Base-by-base conservation (phyloP, 352 stramenopile genomes). In the Globisporangium viniferum region DNA sequence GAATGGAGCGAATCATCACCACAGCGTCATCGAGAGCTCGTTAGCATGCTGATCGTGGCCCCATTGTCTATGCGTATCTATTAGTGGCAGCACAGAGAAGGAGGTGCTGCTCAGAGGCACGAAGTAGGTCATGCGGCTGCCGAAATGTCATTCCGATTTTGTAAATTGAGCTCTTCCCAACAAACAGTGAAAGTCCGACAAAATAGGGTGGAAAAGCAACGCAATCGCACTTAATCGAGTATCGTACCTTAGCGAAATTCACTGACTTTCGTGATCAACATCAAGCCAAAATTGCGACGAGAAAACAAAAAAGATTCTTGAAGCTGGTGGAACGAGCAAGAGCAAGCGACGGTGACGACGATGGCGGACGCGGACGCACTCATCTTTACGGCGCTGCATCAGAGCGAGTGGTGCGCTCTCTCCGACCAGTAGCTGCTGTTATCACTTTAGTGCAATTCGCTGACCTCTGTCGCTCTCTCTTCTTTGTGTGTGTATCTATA, bases 291-390 rank as follows among this genome's bases (percentile, higher is more conserved):
- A 9, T 10, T 12, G 8, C 33, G 22, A 6, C 18, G 18, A 51
- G 44, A n/a, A 24, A 22, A 22, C 14, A 67, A 39, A 53, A 62
- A 46, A 31, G 35, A 61, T 46, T 46, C 24, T 54, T 41, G 31
- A 54, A 54, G 24, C 18, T 56, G 39, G 12, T 36, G 33, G 12
- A 51, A 51, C 22, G 6, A 51, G 18, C 41, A 49, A n/a, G 41
- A 49, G 41, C 18, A 33, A 33, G 31, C 31, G 29, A 33, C 2
- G 29, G 29, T 7, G 57, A 14, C 15, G 6, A 68, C 20, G 35
- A 87, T 84, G 78, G 71, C 77, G 14, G 79, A 88, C 35, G 73
- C 72, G 4, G 76, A 89, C 44, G 67, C 69, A 39, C 80, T 85
- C 62, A 74, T 88, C 57, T 74, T 79, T 14, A 62, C 79, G 61